Base-by-base conservation (phyloP, 345 rosid genomes). In the Litchi chinensis region DNA sequence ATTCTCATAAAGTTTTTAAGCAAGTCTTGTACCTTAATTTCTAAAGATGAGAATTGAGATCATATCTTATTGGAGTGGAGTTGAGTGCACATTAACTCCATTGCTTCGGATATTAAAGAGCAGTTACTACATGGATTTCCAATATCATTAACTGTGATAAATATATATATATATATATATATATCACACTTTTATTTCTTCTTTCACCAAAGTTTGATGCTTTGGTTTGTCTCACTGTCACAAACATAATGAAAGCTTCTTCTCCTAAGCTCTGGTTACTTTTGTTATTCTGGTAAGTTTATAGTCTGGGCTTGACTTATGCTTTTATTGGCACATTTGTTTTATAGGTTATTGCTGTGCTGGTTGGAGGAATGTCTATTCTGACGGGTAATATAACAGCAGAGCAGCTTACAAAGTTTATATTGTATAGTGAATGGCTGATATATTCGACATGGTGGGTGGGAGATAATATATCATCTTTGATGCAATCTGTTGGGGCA, bases 401-500 rank as follows among this genome's bases (percentile, higher is more conserved):
- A 39, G 99, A 95, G 91, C 83, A 92, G 84, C 98, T 95, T 77
- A 93, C 98, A 1, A 95, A 95, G 88, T 95, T 90, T 85, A 86
- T 95, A 86, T 79, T 95, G 80, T 95, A 95, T 82, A 93, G 98
- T 77, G 99, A 95, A 82, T 93, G 98, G 99, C 87, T 95, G 85
- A 93, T 95, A 78, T 95, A 89, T 82, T 92, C 99, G 74, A 92
- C 98, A 57, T 95, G 98, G 98, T 93, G 95, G 97, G 93, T 91
- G 71, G 98, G 98, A 71, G 99, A 95, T 88, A 95, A 90, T 82
- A 75, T 96, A 83, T 93, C 97, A 37, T 86, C 90, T 62, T 79
- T 96, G 83, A 93, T 96, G 98, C 99, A 96, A 82, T 94, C 99
- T 74, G 90, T 93, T 80, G 99, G 99, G 76, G 99, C 99, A 44